A percentile compares a stretch with the other conserved stretches of the same genome.
These are phyloP conservation scores for Croton laevigatus DNA, from an alignment of 441 rosid species.

Conservation along the genomic window DNA sequence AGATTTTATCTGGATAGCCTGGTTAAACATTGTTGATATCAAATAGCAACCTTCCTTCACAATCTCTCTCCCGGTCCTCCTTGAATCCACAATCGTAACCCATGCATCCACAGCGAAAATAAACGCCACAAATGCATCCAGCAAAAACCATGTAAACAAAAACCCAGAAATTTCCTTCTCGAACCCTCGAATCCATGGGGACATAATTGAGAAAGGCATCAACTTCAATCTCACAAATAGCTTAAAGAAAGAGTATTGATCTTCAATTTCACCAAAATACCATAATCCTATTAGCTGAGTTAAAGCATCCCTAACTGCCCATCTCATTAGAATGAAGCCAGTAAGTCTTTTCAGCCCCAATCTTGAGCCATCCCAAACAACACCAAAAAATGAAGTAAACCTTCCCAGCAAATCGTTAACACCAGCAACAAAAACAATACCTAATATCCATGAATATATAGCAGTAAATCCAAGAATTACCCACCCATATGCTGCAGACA, in stretches of 20 bases:
- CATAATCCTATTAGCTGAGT: slow-evolving; percentile 88
- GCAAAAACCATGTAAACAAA: slow-evolving; percentile 73
- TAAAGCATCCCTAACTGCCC: slow-evolving; percentile 93
- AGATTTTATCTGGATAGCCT: slow-evolving; percentile 72
- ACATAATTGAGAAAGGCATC: slow-evolving; percentile 86
- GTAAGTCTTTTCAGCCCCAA: slow-evolving; percentile 80
- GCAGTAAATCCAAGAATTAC: slow-evolving; percentile 83
- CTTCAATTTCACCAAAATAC: slow-evolving; percentile 84
- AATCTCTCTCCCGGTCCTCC: slow-evolving; percentile 84
- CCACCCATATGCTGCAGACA: slow-evolving; percentile 94
- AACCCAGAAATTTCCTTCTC: slow-evolving; percentile 87
- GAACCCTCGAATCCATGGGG: slow-evolving; percentile 79
- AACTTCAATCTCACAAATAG: slow-evolving; percentile 80
- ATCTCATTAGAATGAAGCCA: slow-evolving; percentile 80
- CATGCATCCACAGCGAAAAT: slow-evolving; percentile 78
- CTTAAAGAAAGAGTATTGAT: slow-evolving; percentile 84
- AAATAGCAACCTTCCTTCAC: slow-evolving; percentile 82
- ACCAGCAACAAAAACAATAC: slow-evolving; percentile 65
- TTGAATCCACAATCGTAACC: slow-evolving; percentile 76
- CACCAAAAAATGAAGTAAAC: slow-evolving; percentile 46
- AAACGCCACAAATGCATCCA: slow-evolving; percentile 62
- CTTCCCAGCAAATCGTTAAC: slow-evolving; percentile 68
- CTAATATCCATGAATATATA: slow-evolving; percentile 74
- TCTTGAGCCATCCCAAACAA: slow-evolving; percentile 74
- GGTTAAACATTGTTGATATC: slow-evolving; percentile 63